These are phyloP conservation scores for Beauveria rudraprayagi DNA, from an alignment of 2,329 filamentous ascomycete species.

Conservation along the genomic window DNA sequence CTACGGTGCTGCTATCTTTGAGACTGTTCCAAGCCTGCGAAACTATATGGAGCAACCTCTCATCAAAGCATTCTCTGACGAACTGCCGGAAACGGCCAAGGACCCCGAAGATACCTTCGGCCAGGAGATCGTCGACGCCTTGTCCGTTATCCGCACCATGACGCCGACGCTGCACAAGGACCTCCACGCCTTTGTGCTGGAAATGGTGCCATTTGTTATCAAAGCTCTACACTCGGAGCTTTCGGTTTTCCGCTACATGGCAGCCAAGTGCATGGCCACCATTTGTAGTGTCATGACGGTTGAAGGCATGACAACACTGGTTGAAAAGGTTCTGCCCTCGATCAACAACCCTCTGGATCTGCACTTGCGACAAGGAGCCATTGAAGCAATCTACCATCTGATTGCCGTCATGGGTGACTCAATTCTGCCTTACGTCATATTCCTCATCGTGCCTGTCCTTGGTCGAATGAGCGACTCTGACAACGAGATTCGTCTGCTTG, in stretches of 20 bases:
- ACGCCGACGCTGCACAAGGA: constrained; percentile 77
- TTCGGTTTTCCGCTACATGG: constrained; percentile 91
- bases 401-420: constrained; percentile 97
- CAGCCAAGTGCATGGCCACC: constrained; percentile 93
- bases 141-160: constrained; percentile 87
- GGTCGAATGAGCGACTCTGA: constrained; percentile 98
- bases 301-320: constrained; percentile 90
- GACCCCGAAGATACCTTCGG: constrained; percentile 70
- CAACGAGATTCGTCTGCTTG: constrained; percentile 86
- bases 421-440: constrained; percentile 96
- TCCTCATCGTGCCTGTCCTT: constrained; percentile 93
- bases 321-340: constrained; percentile 84
- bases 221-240: constrained; percentile 81
- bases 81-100: constrained; percentile 63
- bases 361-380: constrained; percentile 82
- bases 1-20: constrained; percentile 71
- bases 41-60: constrained; percentile 77
- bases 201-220: constrained; percentile 76
- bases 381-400: constrained; percentile 91
- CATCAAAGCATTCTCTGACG: constrained; percentile 60
- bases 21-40: constrained; percentile 75
- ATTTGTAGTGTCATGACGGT: constrained; percentile 95
- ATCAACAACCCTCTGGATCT: constrained; percentile 88
- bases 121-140: constrained; percentile 86
- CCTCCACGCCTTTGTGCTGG: constrained; percentile 72